These are phyloP conservation scores for Trapa incisa DNA, from an alignment of 345 rosid genomes.

Conservation along the genomic window DNA sequence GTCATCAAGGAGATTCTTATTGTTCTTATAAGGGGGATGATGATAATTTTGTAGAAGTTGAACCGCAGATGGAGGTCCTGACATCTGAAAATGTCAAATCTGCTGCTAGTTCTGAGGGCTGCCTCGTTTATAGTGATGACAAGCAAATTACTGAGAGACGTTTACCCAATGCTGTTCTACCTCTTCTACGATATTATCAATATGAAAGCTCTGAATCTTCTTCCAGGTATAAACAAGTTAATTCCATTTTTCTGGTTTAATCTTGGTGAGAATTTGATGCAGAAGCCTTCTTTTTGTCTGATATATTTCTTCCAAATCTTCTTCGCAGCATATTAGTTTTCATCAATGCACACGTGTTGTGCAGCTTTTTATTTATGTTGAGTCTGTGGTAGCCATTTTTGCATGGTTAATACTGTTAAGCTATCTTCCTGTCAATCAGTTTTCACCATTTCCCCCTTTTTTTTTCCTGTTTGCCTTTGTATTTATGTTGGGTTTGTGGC, in stretches of 20 bases:
- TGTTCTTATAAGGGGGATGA: conserved; percentile 14
- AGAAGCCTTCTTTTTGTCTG: neutral
- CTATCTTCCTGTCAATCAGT: too few species aligned
- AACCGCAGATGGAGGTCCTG: conserved; percentile 27
- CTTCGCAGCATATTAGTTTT: neutral
- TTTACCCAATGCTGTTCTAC: conserved; percentile 44
- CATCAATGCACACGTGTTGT: neutral
- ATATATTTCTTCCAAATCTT: neutral
- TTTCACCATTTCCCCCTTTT: too few species aligned
- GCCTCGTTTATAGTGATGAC: conserved; percentile 26
- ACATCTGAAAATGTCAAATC: conserved; percentile 16
- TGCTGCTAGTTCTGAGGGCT: conserved; percentile 23
- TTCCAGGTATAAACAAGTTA: conserved; percentile 40
- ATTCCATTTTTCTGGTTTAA: neutral
- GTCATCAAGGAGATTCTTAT: conserved; percentile 25
- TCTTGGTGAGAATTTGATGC: neutral
- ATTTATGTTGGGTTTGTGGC: neutral
- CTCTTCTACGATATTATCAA: conserved; percentile 49
- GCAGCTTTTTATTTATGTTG: neutral
- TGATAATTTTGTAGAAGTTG: conserved; percentile 16
- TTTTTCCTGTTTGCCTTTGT: neutral
- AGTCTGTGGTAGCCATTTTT: neutral
- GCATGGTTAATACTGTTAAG: neutral
- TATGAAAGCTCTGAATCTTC: conserved; percentile 75
- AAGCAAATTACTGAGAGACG: conserved; percentile 43